A percentile compares a stretch with the other conserved stretches of the same genome.
These are phyloP conservation scores for Periconia sp. DNA, from an alignment of 2,329 filamentous ascomycete genomes.

Conservation along the genomic window DNA sequence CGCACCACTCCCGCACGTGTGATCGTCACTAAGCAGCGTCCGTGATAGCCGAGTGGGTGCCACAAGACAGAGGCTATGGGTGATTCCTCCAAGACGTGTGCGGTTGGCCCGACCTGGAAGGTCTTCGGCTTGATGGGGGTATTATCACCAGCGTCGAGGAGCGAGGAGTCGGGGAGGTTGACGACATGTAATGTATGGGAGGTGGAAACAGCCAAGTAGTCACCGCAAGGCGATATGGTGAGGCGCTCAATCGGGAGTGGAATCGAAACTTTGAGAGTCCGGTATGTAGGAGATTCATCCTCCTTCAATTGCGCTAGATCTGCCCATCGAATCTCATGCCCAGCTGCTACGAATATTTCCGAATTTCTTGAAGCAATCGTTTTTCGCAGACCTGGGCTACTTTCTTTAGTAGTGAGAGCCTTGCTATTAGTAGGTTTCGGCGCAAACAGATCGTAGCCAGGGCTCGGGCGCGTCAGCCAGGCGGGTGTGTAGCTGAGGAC, in stretches of 20 bases:
- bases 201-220: constrained; percentile 84
- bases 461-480: constrained; percentile 81
- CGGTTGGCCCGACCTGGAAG: constrained; percentile 90
- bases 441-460: constrained; percentile 79
- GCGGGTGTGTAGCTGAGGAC: constrained; percentile 83
- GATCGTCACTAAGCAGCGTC: constrained; percentile 83
- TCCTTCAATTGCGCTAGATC: constrained; percentile 83
- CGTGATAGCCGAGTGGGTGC: constrained; percentile 88
- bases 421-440: constrained; percentile 51
- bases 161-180: constrained; percentile 79
- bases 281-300: constrained; percentile 31
- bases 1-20: constrained; percentile 88
- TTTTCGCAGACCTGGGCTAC: constrained; percentile 51
- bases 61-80: constrained; percentile 82
- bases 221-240: constrained; percentile 78
- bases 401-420: constrained; percentile 30
- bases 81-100: constrained; percentile 85
- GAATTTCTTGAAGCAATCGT: constrained; percentile 83
- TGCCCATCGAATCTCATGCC: constrained; percentile 90
- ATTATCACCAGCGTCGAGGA: constrained; percentile 72
- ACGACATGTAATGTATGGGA: constrained; percentile 87
- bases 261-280: constrained; percentile 73
- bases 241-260: constrained; percentile 86
- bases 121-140: constrained; percentile 79
- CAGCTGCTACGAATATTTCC: constrained; percentile 87